Evolutionary conservation across 768 basidiomycete species (phyloP).

Genomic region (Amylocystis lapponica): DNA sequence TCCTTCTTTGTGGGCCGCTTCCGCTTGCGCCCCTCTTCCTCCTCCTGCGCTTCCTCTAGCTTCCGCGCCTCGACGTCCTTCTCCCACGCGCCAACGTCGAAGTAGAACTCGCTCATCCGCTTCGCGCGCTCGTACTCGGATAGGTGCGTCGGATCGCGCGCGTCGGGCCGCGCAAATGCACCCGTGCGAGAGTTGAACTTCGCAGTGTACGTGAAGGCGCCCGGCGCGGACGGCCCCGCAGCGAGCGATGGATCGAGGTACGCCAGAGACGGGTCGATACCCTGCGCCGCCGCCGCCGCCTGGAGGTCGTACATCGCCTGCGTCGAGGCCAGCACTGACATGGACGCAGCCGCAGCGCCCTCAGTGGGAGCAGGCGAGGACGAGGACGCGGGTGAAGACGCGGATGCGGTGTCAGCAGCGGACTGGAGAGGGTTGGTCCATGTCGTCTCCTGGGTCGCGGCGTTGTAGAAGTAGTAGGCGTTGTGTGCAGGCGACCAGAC

Average conservation of each 20-base stretch:
- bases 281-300: conserved; percentile 67
- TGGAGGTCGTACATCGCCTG: conserved; percentile 44
- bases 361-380: conserved; percentile 10
- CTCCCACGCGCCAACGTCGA: conserved; percentile 81
- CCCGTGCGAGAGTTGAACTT: conserved; percentile 83
- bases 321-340: too few relatives aligned
- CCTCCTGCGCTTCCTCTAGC: conserved; percentile 38
- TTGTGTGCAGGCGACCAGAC: conserved; percentile 73
- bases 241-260: conserved; percentile 70
- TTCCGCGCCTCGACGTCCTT: conserved; percentile 50
- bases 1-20: conserved; percentile 81
- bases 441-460: conserved; percentile 71
- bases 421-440: conserved; percentile 72
- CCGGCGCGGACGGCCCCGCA: conserved; percentile 27
- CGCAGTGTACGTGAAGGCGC: conserved; percentile 45
- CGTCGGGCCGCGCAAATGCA: conserved; percentile 59
- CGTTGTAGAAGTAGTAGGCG: conserved; percentile 83
- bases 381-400: conserved; percentile 15
- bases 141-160: conserved; percentile 68
- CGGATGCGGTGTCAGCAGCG: conserved; percentile 20
- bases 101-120: conserved; percentile 86
- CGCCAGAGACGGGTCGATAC: conserved; percentile 80
- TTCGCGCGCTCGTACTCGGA: conserved; percentile 78
- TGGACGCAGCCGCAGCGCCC: conserved; percentile 15
- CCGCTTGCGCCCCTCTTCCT: conserved; percentile 60